These are phyloP conservation scores for Penicilliopsis zonata DNA, from an alignment of 495 filamentous ascomycete species.

Conservation along the genomic window DNA sequence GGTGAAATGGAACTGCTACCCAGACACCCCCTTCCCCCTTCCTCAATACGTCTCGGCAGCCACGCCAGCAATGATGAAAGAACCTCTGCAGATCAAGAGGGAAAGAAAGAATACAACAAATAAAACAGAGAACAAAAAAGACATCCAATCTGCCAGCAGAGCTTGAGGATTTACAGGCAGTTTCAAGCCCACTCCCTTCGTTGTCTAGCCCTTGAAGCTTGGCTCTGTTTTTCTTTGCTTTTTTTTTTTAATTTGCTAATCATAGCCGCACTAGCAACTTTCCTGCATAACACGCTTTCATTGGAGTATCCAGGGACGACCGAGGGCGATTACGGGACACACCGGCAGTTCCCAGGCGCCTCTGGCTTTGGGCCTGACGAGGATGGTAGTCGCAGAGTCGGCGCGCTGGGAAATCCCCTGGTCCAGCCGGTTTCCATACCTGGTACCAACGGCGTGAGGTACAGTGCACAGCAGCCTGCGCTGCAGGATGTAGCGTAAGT, in stretches of 20 bases:
- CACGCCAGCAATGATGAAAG: too few species aligned
- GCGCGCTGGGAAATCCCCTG: constrained; percentile 22
- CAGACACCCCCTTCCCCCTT: too few species aligned
- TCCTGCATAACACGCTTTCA: constrained; percentile 25
- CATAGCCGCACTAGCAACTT: constrained; percentile 11
- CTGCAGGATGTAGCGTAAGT: constrained; percentile 40
- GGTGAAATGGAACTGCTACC: too few species aligned
- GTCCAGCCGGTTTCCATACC: constrained; percentile 26
- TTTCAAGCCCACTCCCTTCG: too few species aligned
- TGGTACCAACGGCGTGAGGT: constrained; percentile 34
- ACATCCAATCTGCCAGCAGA: too few species aligned
- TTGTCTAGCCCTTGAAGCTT: too few species aligned
- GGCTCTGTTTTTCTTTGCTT: too few species aligned
- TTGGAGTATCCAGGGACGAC: constrained; percentile 27
- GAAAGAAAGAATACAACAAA: too few species aligned
- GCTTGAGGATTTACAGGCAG: too few species aligned
- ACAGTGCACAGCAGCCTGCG: constrained; percentile 31
- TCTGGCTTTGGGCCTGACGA: constrained; percentile 30
- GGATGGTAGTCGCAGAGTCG: constrained; percentile 28
- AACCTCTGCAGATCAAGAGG: too few species aligned
- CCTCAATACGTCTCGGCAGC: too few species aligned
- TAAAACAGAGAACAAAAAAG: too few species aligned
- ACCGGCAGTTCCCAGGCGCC: constrained; percentile 17
- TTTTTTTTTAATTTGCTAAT: constrained; percentile 2
- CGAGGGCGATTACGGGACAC: constrained; percentile 28